Conservation (phyloP, 139 green algal genomes). For the Chlorokybus atmophyticus region DNA sequence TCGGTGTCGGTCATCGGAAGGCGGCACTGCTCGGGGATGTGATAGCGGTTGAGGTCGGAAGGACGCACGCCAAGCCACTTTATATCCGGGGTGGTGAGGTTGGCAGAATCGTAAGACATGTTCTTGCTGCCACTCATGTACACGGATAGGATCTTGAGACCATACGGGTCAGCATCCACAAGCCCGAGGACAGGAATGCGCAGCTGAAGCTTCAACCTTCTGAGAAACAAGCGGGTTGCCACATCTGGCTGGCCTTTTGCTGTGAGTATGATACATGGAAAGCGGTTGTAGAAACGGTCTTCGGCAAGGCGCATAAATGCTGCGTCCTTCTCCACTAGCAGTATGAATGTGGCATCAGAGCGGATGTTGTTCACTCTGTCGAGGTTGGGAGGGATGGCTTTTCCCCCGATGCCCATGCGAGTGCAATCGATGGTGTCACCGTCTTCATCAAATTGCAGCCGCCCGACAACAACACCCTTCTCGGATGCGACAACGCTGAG, state of each 20-base stretch:
- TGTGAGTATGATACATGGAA: conserved; percentile 94
- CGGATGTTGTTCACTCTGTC: conserved; percentile 74
- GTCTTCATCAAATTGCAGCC: conserved; percentile 73
- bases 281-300: conserved; percentile 92
- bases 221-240: conserved; percentile 77
- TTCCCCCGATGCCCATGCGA: conserved; percentile 86
- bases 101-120: conserved; percentile 73
- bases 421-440: conserved; percentile 85
- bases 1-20: conserved; percentile 82
- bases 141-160: conserved; percentile 92
- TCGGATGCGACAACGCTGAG: conserved; percentile 83
- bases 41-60: conserved; percentile 49
- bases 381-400: conserved; percentile 90
- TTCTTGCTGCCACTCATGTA: conserved; percentile 56
- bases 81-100: conserved; percentile 84
- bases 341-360: conserved; percentile 77
- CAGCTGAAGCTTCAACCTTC: conserved; percentile 64
- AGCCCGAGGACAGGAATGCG: conserved; percentile 83
- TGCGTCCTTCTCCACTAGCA: conserved; percentile 96
- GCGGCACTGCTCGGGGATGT: conserved; percentile 82
- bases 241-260: conserved; percentile 95
- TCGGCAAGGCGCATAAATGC: conserved; percentile 92
- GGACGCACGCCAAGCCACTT: conserved; percentile 86
- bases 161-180: conserved; percentile 88
- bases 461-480: conserved; percentile 90